Base-by-base conservation (phyloP, 495 filamentous ascomycete species). In the Tuber magnatum region DNA sequence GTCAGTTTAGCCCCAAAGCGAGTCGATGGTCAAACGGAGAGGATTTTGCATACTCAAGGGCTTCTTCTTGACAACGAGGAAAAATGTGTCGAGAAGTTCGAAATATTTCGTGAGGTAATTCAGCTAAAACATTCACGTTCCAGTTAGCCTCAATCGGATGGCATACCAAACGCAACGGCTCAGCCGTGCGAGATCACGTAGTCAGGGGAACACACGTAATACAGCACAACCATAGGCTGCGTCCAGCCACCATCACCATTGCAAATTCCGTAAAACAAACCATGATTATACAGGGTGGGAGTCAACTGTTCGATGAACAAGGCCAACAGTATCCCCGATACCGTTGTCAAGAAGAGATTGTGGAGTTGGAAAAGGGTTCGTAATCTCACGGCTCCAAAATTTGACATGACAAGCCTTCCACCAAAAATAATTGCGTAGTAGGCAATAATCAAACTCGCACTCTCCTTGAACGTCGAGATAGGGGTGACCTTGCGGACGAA, bases 1-100 rank as follows among this genome's bases (percentile, higher is more conserved):
- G 78, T 85, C 77, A 85, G 82, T 69, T 71, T 24, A 43, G 32
- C 8, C 48, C 71, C 42, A 61, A 76, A 73, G 43, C 24, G 24
- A 71, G 39, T 43, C 22, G 51, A 69, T n/a, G n/a, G n/a, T 56
- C 71, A 28, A 41, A 69, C 3, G n/a, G n/a, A 44, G 76, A 48
- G 73, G 43, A 69, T 61, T 61, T 38, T 44, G 80, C 89, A 76
- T 89, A 91, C 90, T 92, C 83, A 93, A 84, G 43, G 92, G 92
- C 87, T 94, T 94, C 87, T 94, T 94, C 89, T 94, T 93, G 79
- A 93, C 85, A 85, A 93, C 90, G 74, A 94, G 84, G 87, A 94
- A 94, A 78, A 91, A 87, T 71, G 92, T 94, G 83, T 94, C 92
- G 77, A 94, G 81, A 68, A 94, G 86, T 82, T 94, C 92, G 73